Percentiles rank a stretch among this genome's conserved stretches.
Conservation (phyloP, 495 filamentous ascomycete species). For the Podospora didyma region DNA sequence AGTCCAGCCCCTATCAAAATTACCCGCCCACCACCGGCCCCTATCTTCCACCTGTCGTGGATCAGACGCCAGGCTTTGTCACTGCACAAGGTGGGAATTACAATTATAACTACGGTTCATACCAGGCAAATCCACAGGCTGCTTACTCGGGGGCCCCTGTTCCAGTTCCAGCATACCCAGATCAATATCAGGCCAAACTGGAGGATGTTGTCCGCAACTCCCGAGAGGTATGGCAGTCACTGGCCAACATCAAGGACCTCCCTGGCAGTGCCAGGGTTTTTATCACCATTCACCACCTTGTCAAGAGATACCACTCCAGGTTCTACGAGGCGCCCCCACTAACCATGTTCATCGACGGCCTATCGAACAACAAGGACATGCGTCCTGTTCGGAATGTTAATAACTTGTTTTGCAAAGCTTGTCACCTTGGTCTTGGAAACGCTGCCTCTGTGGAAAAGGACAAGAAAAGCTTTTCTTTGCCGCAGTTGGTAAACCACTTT, state of each 20-base stretch:
- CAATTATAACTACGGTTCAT: slow-evolving; percentile 24
- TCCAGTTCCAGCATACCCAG: slow-evolving; percentile 17
- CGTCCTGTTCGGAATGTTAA: slow-evolving; percentile 62
- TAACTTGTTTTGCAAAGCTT: slow-evolving; percentile 61
- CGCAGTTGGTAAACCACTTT: slow-evolving; percentile 65
- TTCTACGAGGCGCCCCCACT: slow-evolving; percentile 56
- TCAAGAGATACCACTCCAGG: slow-evolving; percentile 47
- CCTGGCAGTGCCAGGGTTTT: slow-evolving; percentile 59
- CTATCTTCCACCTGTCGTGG: slow-evolving; percentile 18
- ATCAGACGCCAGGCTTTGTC: slow-evolving; percentile 15
- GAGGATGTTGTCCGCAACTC: slow-evolving; percentile 55
- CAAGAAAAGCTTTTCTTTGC: slow-evolving; percentile 54
- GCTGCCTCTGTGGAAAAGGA: slow-evolving; percentile 32
- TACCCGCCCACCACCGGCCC: slow-evolving; percentile 18
- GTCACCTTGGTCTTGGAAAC: slow-evolving; percentile 37
- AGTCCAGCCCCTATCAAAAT: slow-evolving; percentile 19
- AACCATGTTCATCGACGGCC: slow-evolving; percentile 60
- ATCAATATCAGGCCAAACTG: slow-evolving; percentile 49
- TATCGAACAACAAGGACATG: slow-evolving; percentile 62
- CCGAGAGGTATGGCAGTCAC: slow-evolving; percentile 58
- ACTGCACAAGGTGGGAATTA: slow-evolving; percentile 17
- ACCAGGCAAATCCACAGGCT: slow-evolving; percentile 15
- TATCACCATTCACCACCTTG: slow-evolving; percentile 59
- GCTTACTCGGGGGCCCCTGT: slow-evolving; percentile 14
- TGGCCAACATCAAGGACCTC: slow-evolving; percentile 58